phyloP scores from a whole-genome alignment of 495 filamentous ascomycete genomes.

The Glarea lozoyensis region DNA sequence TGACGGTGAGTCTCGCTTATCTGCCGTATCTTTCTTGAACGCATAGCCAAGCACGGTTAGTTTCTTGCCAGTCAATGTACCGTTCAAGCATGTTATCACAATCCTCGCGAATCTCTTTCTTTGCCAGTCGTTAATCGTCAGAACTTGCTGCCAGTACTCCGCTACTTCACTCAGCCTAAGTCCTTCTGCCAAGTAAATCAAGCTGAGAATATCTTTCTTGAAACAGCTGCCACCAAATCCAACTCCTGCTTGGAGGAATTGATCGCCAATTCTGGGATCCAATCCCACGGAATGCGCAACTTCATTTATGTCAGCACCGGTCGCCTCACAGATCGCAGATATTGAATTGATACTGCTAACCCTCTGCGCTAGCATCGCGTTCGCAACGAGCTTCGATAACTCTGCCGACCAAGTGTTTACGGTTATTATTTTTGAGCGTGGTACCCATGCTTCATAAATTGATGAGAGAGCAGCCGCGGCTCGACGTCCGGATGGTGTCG shows the following conservation, averaged over 20 bases:
- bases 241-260: conserved; percentile 68
- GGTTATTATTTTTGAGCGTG: conserved; percentile 52
- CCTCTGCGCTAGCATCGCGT: conserved; percentile 73
- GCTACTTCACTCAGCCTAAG: conserved; percentile 64
- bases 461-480: conserved; percentile 55
- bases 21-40: conserved; percentile 76
- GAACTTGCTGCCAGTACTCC: conserved; percentile 65
- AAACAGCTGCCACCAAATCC: conserved; percentile 82
- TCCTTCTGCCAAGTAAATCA: conserved; percentile 65
- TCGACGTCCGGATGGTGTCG: conserved; percentile 42
- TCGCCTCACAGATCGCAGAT: conserved; percentile 69
- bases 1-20: conserved; percentile 65
- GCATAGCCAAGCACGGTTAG: conserved; percentile 68
- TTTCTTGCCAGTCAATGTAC: conserved; percentile 62
- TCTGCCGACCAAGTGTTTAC: conserved; percentile 77
- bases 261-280: conserved; percentile 60
- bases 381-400: conserved; percentile 71
- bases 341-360: conserved; percentile 81
- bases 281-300: conserved; percentile 60
- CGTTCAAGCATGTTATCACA: conserved; percentile 57
- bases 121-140: conserved; percentile 72
- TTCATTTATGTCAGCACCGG: conserved; percentile 68
- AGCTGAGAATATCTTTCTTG: conserved; percentile 70
- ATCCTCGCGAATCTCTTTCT: conserved; percentile 55
- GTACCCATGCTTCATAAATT: conserved; percentile 68